Conservation (phyloP, 129 eudicot species). For the Calendula officinalis region DNA sequence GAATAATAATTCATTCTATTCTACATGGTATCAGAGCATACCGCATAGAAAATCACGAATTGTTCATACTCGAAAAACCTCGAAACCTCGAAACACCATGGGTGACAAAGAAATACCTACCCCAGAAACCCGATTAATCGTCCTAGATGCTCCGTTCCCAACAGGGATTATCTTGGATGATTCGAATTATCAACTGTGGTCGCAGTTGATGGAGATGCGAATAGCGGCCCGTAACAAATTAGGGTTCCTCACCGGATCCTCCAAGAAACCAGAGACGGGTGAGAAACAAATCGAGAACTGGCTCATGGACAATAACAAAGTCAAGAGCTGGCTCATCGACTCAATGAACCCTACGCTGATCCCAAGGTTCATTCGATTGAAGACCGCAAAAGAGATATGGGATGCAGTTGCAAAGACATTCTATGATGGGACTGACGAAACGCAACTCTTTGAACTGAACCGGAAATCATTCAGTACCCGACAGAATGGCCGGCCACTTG, state of each 20-base stretch:
- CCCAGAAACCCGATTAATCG: conserved; percentile 11
- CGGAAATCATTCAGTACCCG: conserved; percentile 12
- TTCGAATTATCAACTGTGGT: conserved; percentile 18
- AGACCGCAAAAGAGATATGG: conserved; percentile 16
- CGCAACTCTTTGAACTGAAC: conserved; percentile 17
- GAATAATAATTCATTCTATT: too few relatives aligned
- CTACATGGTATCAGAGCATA: too few relatives aligned
- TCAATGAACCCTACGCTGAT: conserved; percentile 20
- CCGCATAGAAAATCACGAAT: conserved; percentile 9
- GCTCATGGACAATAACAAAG: background rate
- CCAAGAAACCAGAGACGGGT: background rate
- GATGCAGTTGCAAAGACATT: conserved; percentile 18
- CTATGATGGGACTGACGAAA: conserved; percentile 11
- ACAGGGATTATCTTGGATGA: conserved; percentile 23
- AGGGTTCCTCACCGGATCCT: conserved; percentile 11
- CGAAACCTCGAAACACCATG: conserved; percentile 6
- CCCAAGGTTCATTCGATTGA: conserved; percentile 10
- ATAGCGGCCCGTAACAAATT: conserved; percentile 22
- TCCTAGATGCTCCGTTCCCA: conserved; percentile 18
- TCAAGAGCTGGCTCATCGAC: conserved; percentile 9
- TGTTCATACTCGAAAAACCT: background rate
- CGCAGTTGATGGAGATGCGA: conserved; percentile 24
- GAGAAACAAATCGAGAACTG: conserved; percentile 3
- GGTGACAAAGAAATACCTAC: background rate
- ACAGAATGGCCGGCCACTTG: conserved; percentile 13